A percentile compares a stretch with the other conserved stretches of the same genome.
phyloP scores from a whole-genome alignment of 2,329 filamentous ascomycete species.

The Samsoniella hepiali region DNA sequence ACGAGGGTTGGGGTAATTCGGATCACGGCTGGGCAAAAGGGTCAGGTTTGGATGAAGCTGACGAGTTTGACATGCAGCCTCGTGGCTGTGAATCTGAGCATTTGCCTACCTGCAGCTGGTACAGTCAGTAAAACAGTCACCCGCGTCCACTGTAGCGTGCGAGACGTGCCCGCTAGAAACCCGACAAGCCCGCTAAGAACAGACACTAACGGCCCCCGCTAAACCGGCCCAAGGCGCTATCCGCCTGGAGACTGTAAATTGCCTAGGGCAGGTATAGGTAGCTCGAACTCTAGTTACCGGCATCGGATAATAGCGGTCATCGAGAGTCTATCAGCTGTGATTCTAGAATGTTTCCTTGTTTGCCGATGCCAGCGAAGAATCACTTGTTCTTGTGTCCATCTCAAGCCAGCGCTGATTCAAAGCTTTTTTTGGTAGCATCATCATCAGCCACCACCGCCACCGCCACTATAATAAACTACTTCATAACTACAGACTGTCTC shows the following conservation, averaged over 20 bases:
- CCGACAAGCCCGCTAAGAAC: no score
- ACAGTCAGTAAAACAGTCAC: no score
- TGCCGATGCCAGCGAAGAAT: neutral
- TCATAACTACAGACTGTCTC: neutral
- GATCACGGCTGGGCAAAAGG: neutral
- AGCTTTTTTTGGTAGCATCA: neutral
- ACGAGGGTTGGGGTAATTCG: neutral
- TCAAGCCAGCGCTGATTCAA: no score
- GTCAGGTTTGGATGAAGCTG: neutral
- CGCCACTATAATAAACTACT: conserved; percentile 1
- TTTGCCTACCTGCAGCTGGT: neutral
- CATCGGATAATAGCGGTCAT: neutral
- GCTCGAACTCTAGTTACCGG: no score
- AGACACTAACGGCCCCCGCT: neutral
- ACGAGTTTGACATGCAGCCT: neutral
- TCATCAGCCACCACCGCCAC: conserved; percentile 4
- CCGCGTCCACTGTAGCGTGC: neutral
- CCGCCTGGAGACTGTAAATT: neutral
- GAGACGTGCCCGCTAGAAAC: neutral
- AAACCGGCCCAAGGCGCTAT: neutral
- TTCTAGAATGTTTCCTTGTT: neutral
- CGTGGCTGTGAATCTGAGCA: neutral
- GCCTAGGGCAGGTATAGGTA: neutral
- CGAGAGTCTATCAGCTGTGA: neutral
- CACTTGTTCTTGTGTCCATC: neutral